phyloP scores from a whole-genome alignment of 768 basidiomycete species.

The Botryobasidium botryosum region DNA sequence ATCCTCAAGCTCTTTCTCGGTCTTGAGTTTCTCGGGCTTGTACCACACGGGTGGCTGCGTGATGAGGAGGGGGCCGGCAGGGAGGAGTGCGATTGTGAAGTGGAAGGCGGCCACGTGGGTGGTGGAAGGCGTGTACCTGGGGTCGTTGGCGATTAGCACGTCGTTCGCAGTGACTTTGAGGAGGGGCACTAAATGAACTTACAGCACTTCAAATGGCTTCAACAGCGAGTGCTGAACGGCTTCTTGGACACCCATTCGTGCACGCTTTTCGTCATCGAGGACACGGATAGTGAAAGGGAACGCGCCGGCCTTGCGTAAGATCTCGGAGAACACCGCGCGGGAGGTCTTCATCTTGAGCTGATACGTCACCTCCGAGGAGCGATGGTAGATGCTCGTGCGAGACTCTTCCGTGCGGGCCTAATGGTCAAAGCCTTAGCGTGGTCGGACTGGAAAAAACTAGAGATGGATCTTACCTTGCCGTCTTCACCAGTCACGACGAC shows the following conservation, averaged over 20 bases:
- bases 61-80: conserved; percentile 75
- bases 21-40: conserved; percentile 78
- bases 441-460: conserved; percentile 4
- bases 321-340: conserved; percentile 89
- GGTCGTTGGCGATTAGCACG: background rate
- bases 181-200: conserved; percentile 20
- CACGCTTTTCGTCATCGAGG: conserved; percentile 90
- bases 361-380: conserved; percentile 72
- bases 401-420: conserved; percentile 83
- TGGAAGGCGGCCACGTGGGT: conserved; percentile 92
- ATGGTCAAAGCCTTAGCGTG: no score
- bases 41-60: conserved; percentile 87
- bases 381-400: conserved; percentile 84
- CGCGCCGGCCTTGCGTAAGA: conserved; percentile 92
- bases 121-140: conserved; percentile 59
- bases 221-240: conserved; percentile 88
- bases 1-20: conserved; percentile 78
- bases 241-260: conserved; percentile 88
- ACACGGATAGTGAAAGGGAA: conserved; percentile 96
- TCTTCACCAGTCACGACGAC: conserved; percentile 76
- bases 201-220: conserved; percentile 91
- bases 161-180: background rate
- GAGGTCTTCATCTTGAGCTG: conserved; percentile 97
- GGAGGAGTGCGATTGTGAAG: conserved; percentile 87
- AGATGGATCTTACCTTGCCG: conserved; percentile 49